phyloP scores from a whole-genome alignment of 2,329 filamentous ascomycete genomes.

The Colletotrichum tabaci region DNA sequence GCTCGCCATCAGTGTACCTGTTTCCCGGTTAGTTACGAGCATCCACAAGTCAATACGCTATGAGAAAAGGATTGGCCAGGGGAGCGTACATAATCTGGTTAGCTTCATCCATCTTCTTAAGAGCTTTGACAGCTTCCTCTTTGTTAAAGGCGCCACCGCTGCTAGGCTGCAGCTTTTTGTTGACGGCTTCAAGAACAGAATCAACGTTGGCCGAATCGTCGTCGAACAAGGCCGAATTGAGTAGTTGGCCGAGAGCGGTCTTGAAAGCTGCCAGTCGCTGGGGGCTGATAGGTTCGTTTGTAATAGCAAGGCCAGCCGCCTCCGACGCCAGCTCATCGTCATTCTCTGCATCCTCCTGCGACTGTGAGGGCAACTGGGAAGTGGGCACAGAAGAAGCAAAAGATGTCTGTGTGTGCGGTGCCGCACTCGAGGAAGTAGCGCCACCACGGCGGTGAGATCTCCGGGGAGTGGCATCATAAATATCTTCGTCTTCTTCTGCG shows the following conservation, averaged over 20 bases:
- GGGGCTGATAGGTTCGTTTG: constrained; percentile 67
- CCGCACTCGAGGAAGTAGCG: constrained; percentile 54
- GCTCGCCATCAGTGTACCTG: constrained; percentile 73
- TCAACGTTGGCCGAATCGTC: constrained; percentile 86
- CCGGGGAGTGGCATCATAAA: constrained; percentile 59
- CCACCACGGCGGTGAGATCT: constrained; percentile 55
- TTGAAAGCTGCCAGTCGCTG: constrained; percentile 83
- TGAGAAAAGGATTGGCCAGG: neutral
- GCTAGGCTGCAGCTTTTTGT: constrained; percentile 72
- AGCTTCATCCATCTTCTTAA: constrained; percentile 83
- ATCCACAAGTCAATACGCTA: neutral
- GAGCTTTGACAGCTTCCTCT: constrained; percentile 81
- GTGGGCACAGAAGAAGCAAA: constrained; percentile 85
- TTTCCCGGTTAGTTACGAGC: constrained; percentile 35
- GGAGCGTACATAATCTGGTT: constrained; percentile 92
- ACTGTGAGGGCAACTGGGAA: constrained; percentile 74
- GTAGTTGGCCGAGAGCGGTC: constrained; percentile 84
- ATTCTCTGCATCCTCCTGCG: constrained; percentile 58
- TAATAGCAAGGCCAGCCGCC: constrained; percentile 60
- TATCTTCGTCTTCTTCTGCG: constrained; percentile 64
- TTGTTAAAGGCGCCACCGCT: constrained; percentile 75
- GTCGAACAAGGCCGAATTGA: constrained; percentile 86
- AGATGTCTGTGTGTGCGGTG: constrained; percentile 68
- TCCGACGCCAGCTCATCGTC: constrained; percentile 62
- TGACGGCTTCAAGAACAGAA: constrained; percentile 84